These are phyloP conservation scores for Cryphonectria naterciae DNA, from an alignment of 2,329 filamentous ascomycete genomes.

Conservation along the genomic window DNA sequence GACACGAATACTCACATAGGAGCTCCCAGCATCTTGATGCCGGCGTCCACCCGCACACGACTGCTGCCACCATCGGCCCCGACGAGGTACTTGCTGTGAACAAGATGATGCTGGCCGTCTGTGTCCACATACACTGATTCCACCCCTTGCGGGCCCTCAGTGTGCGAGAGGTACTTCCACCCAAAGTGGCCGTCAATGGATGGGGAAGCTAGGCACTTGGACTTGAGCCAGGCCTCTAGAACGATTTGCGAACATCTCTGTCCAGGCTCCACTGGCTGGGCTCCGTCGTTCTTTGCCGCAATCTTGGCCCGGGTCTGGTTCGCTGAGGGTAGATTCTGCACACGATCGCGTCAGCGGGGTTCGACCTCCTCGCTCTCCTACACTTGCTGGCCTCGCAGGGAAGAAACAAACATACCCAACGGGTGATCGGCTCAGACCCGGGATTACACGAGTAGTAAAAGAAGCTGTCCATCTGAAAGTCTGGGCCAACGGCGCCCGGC, in stretches of 20 bases:
- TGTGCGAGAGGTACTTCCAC: slow-evolving; percentile 32
- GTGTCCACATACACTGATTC: background rate
- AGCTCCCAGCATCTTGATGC: slow-evolving; percentile 37
- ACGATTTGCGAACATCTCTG: slow-evolving; percentile 40
- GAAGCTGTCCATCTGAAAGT: slow-evolving; percentile 20
- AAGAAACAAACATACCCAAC: slow-evolving; percentile 10
- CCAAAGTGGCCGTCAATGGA: slow-evolving; percentile 37
- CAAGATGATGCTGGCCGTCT: slow-evolving; percentile 15
- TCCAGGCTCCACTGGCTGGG: slow-evolving; percentile 37
- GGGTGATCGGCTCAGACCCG: slow-evolving; percentile 12
- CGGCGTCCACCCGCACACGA: slow-evolving; percentile 50
- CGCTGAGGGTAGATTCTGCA: slow-evolving; percentile 28
- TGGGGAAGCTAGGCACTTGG: slow-evolving; percentile 31
- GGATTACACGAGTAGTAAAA: slow-evolving; percentile 18
- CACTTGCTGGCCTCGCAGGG: background rate
- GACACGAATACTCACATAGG: slow-evolving; percentile 13
- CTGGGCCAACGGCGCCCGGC: slow-evolving; percentile 8
- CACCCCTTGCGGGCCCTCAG: background rate
- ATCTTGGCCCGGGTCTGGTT: slow-evolving; percentile 33
- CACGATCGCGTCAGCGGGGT: slow-evolving; percentile 24
- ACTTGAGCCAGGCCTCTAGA: slow-evolving; percentile 42
- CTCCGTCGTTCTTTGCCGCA: slow-evolving; percentile 38
- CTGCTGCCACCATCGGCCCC: slow-evolving; percentile 57
- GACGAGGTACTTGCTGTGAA: slow-evolving; percentile 44
- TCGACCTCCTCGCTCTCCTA: background rate